Conservation (phyloP, 1,284 basidiomycete species). For the Malassezia dermatis region DNA sequence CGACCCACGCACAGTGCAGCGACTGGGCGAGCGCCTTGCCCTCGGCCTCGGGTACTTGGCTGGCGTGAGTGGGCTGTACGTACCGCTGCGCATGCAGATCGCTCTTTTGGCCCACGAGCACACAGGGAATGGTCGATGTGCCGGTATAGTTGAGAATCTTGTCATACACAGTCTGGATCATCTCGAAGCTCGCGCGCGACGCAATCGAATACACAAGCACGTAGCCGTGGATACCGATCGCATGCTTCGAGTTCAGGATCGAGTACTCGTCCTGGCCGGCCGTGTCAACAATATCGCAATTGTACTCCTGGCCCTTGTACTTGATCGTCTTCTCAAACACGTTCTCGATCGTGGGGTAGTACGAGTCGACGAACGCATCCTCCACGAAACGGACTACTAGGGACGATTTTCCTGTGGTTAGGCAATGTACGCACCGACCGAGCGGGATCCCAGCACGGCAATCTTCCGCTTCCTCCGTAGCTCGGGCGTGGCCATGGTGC, state of each 20-base stretch:
- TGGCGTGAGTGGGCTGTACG: conserved; percentile 21
- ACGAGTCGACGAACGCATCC: conserved; percentile 58
- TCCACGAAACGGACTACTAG: conserved; percentile 51
- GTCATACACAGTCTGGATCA: conserved; percentile 89
- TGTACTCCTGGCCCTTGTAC: conserved; percentile 73
- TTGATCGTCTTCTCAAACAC: conserved; percentile 75
- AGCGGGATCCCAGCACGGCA: conserved; percentile 45
- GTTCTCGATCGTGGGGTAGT: conserved; percentile 90
- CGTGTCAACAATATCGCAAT: conserved; percentile 96
- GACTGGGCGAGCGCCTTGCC: conserved; percentile 39
- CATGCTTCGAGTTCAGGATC: conserved; percentile 67
- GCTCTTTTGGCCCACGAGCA: conserved; percentile 89
- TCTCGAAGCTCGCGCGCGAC: conserved; percentile 83
- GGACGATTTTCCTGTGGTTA: conserved; percentile 63
- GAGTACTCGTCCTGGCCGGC: conserved; percentile 89
- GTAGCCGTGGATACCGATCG: conserved; percentile 72
- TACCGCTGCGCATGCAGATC: conserved; percentile 67
- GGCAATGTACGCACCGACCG: conserved; percentile 27
- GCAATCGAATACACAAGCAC: conserved; percentile 90
- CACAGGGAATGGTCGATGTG: conserved; percentile 77
- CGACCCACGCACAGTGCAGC: conserved; percentile 43
- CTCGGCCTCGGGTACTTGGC: conserved; percentile 43
- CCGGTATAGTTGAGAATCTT: conserved; percentile 95
- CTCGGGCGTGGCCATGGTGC: conserved; percentile 11
- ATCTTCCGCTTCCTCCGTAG: conserved; percentile 45